phyloP scores from a whole-genome alignment of 768 basidiomycete species.

The Coprinellus micaceus region DNA sequence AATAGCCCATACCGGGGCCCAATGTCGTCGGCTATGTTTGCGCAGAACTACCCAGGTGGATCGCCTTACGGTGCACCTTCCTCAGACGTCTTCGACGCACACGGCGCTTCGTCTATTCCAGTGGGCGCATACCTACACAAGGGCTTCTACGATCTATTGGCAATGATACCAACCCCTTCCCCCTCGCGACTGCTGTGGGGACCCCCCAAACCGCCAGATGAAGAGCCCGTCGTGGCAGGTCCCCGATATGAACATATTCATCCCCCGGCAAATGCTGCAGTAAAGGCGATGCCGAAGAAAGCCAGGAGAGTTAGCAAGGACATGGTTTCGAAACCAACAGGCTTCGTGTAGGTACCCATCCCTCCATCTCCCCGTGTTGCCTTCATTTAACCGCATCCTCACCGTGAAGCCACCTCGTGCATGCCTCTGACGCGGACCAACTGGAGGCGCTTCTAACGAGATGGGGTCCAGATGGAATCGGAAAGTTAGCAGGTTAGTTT shows the following conservation, averaged over 20 bases:
- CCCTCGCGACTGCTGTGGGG: slow-evolving; percentile 66
- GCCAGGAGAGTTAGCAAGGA: slow-evolving; percentile 76
- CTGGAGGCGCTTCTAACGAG: slow-evolving; percentile 80
- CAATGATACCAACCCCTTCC: slow-evolving; percentile 70
- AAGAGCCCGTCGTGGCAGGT: slow-evolving; percentile 51
- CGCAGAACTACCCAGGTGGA: slow-evolving; percentile 6
- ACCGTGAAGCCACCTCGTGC: slow-evolving; percentile 71
- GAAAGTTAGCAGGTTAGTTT: slow-evolving; percentile 77
- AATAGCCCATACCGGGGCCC: slow-evolving; percentile 6
- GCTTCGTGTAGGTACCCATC: slow-evolving; percentile 67
- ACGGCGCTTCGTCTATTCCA: slow-evolving; percentile 46
- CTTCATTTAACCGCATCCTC: slow-evolving; percentile 18
- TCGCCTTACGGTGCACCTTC: slow-evolving; percentile 8
- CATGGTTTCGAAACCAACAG: slow-evolving; percentile 81
- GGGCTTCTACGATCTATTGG: slow-evolving; percentile 84
- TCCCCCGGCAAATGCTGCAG: slow-evolving; percentile 24
- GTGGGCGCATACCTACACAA: slow-evolving; percentile 78
- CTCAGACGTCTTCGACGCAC: slow-evolving; percentile 34
- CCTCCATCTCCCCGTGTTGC: slow-evolving; percentile 16
- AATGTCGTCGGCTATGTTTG: slow-evolving; percentile 2
- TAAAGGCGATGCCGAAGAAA: slow-evolving; percentile 44
- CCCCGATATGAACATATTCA: slow-evolving; percentile 65
- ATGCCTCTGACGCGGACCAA: slow-evolving; percentile 88
- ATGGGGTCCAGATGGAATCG: slow-evolving; percentile 86
- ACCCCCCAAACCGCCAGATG: slow-evolving; percentile 22